These are phyloP conservation scores for Paramecium biaurelia DNA, from an alignment of 73 alveolate genomes.

Conservation along the genomic window DNA sequence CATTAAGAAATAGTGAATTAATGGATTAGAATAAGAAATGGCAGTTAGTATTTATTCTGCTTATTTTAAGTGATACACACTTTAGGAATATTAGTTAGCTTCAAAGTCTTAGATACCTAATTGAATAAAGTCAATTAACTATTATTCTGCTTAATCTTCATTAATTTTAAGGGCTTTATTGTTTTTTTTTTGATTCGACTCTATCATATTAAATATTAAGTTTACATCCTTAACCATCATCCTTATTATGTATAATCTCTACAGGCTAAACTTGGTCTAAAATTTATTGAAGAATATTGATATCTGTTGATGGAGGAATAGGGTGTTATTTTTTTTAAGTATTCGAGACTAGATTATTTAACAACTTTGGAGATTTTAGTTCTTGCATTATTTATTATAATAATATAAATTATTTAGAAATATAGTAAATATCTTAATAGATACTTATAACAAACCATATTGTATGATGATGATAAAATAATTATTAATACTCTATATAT, in stretches of 20 bases:
- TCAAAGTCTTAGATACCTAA: neutral
- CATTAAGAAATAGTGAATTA: neutral
- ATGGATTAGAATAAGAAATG: neutral
- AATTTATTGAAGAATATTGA: neutral
- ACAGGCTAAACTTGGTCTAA: neutral
- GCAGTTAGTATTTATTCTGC: constrained; percentile 56
- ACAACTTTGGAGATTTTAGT: constrained; percentile 28
- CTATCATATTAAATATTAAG: neutral
- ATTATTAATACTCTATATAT: too few species aligned
- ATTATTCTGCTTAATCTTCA: constrained; percentile 19
- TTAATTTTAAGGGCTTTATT: neutral
- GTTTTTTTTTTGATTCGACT: neutral
- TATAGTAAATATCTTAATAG: neutral
- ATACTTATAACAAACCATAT: too few species aligned
- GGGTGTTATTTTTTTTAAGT: neutral
- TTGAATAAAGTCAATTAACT: constrained; percentile 16
- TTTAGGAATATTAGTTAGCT: neutral
- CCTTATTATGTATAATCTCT: neutral
- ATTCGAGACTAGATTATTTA: neutral
- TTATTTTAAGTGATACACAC: constrained; percentile 21
- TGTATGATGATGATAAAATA: too few species aligned
- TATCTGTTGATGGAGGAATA: neutral
- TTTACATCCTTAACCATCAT: constrained; percentile 18
- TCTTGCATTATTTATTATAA: neutral
- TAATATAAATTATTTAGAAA: neutral